phyloP scores from a whole-genome alignment of 2,329 filamentous ascomycete genomes.

The Trichoderma sp. region DNA sequence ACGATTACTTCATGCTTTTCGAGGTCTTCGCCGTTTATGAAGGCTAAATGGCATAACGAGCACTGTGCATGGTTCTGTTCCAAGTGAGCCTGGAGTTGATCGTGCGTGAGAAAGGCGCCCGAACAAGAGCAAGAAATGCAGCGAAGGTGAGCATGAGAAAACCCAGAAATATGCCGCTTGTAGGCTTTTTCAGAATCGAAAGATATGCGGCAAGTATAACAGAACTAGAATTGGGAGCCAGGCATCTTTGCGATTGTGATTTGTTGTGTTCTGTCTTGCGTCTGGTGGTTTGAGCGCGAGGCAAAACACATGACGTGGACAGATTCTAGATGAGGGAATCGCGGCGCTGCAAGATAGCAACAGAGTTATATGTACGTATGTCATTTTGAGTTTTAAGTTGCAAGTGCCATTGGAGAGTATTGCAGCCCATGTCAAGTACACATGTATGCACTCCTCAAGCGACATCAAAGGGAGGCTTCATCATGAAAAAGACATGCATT shows the following conservation, averaged over 20 bases:
- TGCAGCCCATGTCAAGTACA: background rate
- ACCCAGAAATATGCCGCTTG: slow-evolving; percentile 17
- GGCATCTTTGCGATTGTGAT: background rate
- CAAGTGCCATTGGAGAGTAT: background rate
- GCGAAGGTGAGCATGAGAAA: background rate
- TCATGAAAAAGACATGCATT: too few relatives aligned
- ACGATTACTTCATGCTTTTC: slow-evolving; percentile 16
- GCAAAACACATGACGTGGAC: background rate
- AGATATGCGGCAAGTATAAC: slow-evolving; percentile 6
- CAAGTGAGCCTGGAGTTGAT: slow-evolving; percentile 19
- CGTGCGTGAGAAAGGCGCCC: background rate
- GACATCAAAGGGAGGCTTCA: background rate
- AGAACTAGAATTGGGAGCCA: background rate
- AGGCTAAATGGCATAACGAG: background rate
- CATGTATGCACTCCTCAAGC: background rate
- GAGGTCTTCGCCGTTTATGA: background rate
- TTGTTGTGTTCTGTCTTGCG: background rate
- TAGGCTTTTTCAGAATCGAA: slow-evolving; percentile 1
- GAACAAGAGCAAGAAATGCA: slow-evolving; percentile 6
- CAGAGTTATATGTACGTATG: background rate
- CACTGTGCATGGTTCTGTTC: slow-evolving; percentile 18
- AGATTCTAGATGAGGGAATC: background rate
- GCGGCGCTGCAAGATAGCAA: background rate
- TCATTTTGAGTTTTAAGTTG: background rate
- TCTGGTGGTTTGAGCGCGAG: background rate